A percentile compares a stretch with the other conserved stretches of the same genome.
Evolutionary conservation across 768 basidiomycete species (phyloP).

Genomic region (Serendipita sp.): DNA sequence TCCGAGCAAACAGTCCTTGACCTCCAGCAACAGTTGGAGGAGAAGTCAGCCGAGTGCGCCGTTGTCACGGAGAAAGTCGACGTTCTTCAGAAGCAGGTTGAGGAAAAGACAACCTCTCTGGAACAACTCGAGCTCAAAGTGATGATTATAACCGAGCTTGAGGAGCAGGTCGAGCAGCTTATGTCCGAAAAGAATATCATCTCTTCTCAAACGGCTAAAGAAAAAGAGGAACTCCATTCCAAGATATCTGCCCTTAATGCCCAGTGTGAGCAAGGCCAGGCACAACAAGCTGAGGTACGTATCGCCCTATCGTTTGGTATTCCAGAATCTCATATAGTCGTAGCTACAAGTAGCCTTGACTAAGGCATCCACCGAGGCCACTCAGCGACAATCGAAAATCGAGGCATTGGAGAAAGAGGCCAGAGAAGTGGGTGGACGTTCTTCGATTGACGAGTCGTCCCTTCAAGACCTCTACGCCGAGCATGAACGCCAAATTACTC

Average conservation of each 20-base stretch:
- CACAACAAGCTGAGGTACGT: neutral
- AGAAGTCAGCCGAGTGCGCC: neutral
- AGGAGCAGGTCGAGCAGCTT: neutral
- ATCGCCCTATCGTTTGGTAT: neutral
- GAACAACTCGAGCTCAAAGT: neutral
- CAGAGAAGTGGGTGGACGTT: neutral
- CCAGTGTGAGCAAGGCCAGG: neutral
- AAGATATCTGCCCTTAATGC: neutral
- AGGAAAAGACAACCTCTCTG: neutral
- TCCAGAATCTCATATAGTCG: neutral
- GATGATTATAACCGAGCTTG: neutral
- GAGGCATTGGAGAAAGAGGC: neutral
- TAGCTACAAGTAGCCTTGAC: neutral
- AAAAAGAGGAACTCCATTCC: neutral
- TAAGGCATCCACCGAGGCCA: neutral
- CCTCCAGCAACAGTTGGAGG: neutral
- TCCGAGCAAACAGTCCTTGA: neutral
- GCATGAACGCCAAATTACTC: neutral
- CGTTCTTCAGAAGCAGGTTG: neutral
- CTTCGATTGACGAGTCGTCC: neutral
- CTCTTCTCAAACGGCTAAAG: neutral
- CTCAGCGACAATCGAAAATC: neutral
- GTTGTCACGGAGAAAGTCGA: neutral
- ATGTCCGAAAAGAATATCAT: neutral
- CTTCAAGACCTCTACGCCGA: slow-evolving; percentile 1